Conservation (phyloP, 805 yeast species). For the Komagataella kurtzmanii region DNA sequence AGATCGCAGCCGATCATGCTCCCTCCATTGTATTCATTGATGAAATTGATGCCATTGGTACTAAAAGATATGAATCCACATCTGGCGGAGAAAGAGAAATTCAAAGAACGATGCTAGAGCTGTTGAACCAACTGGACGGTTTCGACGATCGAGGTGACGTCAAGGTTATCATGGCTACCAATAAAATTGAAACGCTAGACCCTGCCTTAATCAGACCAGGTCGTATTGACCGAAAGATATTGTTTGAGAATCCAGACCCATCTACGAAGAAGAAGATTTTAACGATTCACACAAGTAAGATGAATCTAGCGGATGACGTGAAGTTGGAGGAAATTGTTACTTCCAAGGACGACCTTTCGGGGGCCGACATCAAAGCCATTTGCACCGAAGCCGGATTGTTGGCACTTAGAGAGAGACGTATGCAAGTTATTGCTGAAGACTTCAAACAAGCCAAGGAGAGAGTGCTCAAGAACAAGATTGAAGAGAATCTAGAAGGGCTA, state of each 20-base stretch:
- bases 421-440: constrained; percentile 93
- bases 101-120: constrained; percentile 94
- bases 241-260: constrained; percentile 92
- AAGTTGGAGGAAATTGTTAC: constrained; percentile 81
- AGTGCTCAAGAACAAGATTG: constrained; percentile 91
- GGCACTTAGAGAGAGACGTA: constrained; percentile 92
- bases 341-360: constrained; percentile 87
- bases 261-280: constrained; percentile 87
- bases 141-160: constrained; percentile 96
- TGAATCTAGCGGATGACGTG: constrained; percentile 82
- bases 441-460: constrained; percentile 90
- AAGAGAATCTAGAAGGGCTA: constrained; percentile 89
- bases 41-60: constrained; percentile 98
- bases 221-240: constrained; percentile 89
- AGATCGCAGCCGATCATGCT: constrained; percentile 92
- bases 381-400: constrained; percentile 95
- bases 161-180: constrained; percentile 96
- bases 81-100: constrained; percentile 97
- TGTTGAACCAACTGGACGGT: constrained; percentile 90
- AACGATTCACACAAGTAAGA: constrained; percentile 83
- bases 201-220: constrained; percentile 97
- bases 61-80: constrained; percentile 86
- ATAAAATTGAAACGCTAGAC: constrained; percentile 85
- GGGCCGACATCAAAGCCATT: constrained; percentile 95
- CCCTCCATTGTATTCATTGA: constrained; percentile 98